Base-by-base conservation (phyloP, 2,329 filamentous ascomycete species). In the Thielaviopsis musarum region DNA sequence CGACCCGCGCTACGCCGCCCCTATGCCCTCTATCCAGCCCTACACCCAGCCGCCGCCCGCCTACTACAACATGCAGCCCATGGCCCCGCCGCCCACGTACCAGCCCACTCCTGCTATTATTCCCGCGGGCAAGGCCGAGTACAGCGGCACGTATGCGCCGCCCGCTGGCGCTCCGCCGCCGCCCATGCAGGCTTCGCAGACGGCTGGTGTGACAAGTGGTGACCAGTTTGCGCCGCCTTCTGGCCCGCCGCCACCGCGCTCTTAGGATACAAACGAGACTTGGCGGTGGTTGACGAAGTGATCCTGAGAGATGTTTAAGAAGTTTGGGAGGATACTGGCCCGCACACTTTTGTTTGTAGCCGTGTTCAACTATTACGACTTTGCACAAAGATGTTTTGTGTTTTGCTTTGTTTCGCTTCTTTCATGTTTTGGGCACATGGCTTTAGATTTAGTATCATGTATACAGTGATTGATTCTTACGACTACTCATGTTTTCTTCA, bases 81-180 rank as follows among this genome's bases (percentile, higher is more conserved):
- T 78, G 73, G 72, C 76, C 56, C 77, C 77, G 13, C 78, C 78
- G 19, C 75, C 81, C 58, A 83, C 83, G 66, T 80, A 83, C 63
- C 77, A 78, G 54, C 75, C 77, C 2, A 6, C 30, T 12, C 30
- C 30, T 12, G 30, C 4, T 34, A 2, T 12, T 7, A 70, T 70
- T 1, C 77, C 74, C 59, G 73, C 69, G 21, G 73, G 73, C 58
- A 83, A 84, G 71, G 67, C 77, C 57, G 77, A 81, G 21, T 56
- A 56, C 21, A 61, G 77, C 77, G 17, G 70, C 69, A 24, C 79
- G 81, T 69, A 71, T 68, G 64, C 67, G 66, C 58, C 61, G 64
- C 28, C 66, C 66, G 45, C 66, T 67, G 51, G 67, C 67, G 10
- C 65, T 64, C 59, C 63, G 56, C 52, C 58, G 28, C 52, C 57